Base-by-base conservation (phyloP, 371 early-diverging fungal genomes). In the Zychaea mexicana region DNA sequence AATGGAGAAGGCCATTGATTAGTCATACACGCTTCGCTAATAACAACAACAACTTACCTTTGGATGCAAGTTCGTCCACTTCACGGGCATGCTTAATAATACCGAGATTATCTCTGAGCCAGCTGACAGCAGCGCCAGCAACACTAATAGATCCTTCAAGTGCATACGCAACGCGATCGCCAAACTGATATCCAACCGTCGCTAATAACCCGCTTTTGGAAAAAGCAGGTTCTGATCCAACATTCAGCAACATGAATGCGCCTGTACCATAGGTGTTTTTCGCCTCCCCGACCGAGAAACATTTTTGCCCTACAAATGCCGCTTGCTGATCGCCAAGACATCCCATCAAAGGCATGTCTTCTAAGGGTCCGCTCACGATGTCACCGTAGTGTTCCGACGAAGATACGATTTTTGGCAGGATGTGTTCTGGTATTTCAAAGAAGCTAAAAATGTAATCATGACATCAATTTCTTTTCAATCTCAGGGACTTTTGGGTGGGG, bases 221-320 rank as follows among this genome's bases (percentile, higher is more conserved):
- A 32, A 88, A 68, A 32, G 94, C 89, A 24, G 92, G 89, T 46
- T 84, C 72, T 4, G 72, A 54, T n/a, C 98, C 98, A 2, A 96
- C 96, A 82, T 98, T 96, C 82, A 93, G 91, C 55, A 98, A 74
- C 90, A 97, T 88, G 72, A 97, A 97, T 66, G 96, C 95, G 24
- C 98, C 98, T 9, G 97, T 97, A 26, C 98, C 98, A 77, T 96
- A 85, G 8, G 98, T 98, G 81, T 95, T 97, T 82, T 98, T 98
- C 47, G 92, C 92, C 68, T 92, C 89, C 2, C 98, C 97, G 0
- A 83, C 78, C 26, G 85, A 67, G 71, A 96, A 93, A 75, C 98
- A 97, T 65, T 87, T 86, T 70, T 97, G 98, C 10, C 98, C 98
- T 8, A 98, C 95, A 46, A 96, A 79, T 6, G 98, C 97, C 3